These are phyloP conservation scores for Phytophthora brassicae DNA, from an alignment of 352 stramenopile species.

Conservation along the genomic window DNA sequence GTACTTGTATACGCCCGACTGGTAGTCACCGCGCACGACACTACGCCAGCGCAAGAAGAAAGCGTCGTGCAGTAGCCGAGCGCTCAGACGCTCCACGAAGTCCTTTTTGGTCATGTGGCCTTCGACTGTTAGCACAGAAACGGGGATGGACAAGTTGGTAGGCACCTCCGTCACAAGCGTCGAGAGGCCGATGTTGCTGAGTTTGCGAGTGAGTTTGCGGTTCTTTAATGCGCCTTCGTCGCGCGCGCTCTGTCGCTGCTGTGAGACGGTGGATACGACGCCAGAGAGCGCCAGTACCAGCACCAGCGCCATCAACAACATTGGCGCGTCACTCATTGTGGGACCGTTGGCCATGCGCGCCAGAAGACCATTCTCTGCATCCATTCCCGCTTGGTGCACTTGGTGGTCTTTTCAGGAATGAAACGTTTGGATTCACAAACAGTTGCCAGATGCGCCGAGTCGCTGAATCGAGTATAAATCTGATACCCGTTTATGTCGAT, in stretches of 20 bases:
- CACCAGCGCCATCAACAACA: conserved; percentile 35
- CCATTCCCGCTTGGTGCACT: conserved; percentile 12
- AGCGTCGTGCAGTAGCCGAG: conserved; percentile 47
- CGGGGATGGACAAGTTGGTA: conserved; percentile 76
- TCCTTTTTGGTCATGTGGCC: conserved; percentile 46
- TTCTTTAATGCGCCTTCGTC: background rate
- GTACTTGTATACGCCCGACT: conserved; percentile 51
- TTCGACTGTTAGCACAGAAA: conserved; percentile 61
- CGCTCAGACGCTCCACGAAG: conserved; percentile 52
- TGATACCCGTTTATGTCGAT: background rate
- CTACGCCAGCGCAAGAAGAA: conserved; percentile 80
- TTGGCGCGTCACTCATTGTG: conserved; percentile 19
- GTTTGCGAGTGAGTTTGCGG: conserved; percentile 49
- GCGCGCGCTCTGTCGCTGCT: conserved; percentile 21
- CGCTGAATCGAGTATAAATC: background rate
- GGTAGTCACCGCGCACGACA: conserved; percentile 46
- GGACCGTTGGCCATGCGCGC: conserved; percentile 30
- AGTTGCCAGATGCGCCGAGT: background rate
- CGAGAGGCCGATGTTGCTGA: conserved; percentile 72
- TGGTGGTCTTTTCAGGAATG: conserved; percentile 23
- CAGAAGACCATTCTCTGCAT: conserved; percentile 27
- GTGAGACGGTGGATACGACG: conserved; percentile 32
- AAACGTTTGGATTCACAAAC: background rate
- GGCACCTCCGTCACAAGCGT: conserved; percentile 74
- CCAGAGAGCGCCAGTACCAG: conserved; percentile 41